Evolutionary conservation across 169 alveolate genomes (phyloP), one percentile per base, ranked within the genome.

Genomic region (Perkinsus olseni): DNA sequence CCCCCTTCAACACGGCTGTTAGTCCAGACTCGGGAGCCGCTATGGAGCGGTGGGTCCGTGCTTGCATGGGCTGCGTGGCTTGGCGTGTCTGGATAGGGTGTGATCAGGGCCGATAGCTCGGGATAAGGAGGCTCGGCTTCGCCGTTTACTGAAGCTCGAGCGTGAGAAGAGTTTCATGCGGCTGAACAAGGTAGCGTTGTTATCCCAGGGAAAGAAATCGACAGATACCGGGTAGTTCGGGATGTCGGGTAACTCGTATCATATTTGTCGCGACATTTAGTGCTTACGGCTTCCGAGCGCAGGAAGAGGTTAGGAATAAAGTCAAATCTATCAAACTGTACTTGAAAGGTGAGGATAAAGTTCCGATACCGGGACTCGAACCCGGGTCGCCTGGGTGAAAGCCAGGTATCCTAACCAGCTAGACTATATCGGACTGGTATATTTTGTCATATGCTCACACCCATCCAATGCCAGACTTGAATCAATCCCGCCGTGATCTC

Each of bases 331-430:
- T 45, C 6, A 6, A 45, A 45, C 24, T 45, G 62, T 45, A 45
- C 17, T 45, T 45, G 62, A 62, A 24, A 62, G 13, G 31, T 24
- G 82, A 13, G 17, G 82, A 0, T 6, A 1, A 62, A 62, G 34
- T 96, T 97, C 98, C 98, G 97, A 97, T 97, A 97, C 99, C 98
- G 99, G 99, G 99, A 98, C 98, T 98, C 99, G 99, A 98, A 98
- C 99, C 99, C 99, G 98, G 99, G 99, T 97, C 99, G 98, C 96
- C 96, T 97, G 99, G 99, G 99, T 98, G 99, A 98, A 97, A 97
- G 98, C 99, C 99, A 97, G 96, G 96, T 98, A 98, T 98, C 99
- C 99, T 98, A 98, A 97, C 99, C 99, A 95, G 95, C 99, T 98
- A 97, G 99, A 98, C 99, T 97, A 98, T 97, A 95, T 95, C 82